Evolutionary conservation across 2,329 filamentous ascomycete species (phyloP).

Genomic region (Monosporascus sp.): DNA sequence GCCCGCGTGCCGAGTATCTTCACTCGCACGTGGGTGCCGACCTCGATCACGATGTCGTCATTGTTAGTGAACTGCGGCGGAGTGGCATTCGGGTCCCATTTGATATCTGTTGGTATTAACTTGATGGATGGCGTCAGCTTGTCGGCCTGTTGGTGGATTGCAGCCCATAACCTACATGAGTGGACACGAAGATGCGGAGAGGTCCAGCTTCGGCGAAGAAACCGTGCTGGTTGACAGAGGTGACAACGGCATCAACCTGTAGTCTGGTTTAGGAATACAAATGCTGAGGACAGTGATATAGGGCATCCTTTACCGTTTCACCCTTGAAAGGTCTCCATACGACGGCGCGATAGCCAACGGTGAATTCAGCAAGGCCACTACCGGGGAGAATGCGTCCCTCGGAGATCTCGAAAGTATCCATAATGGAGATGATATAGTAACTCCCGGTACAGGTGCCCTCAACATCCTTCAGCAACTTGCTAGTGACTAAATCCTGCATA

Average conservation of each 20-base stretch:
- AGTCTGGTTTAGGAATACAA: constrained; percentile 18
- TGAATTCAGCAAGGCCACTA: constrained; percentile 89
- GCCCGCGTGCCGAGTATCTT: constrained; percentile 92
- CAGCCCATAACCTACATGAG: constrained; percentile 54
- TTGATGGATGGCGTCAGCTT: constrained; percentile 33
- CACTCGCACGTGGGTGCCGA: constrained; percentile 85
- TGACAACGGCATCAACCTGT: constrained; percentile 90
- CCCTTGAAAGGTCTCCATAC: constrained; percentile 98
- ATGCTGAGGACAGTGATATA: constrained; percentile 5
- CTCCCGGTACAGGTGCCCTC: constrained; percentile 93
- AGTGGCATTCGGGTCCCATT: constrained; percentile 91
- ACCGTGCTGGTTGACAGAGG: constrained; percentile 82
- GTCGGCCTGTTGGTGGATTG: neutral
- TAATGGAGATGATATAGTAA: constrained; percentile 97
- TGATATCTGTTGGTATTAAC: constrained; percentile 89
- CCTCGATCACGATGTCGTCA: constrained; percentile 88
- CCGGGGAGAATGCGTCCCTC: constrained; percentile 89
- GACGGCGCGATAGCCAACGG: constrained; percentile 88
- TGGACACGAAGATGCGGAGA: constrained; percentile 72
- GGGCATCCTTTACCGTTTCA: constrained; percentile 69
- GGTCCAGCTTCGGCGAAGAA: constrained; percentile 86
- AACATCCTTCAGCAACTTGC: constrained; percentile 84
- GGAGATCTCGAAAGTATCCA: constrained; percentile 93
- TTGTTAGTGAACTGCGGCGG: constrained; percentile 97
- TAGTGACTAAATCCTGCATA: constrained; percentile 85